Evolutionary conservation across 1,284 basidiomycete genomes (phyloP).

Genomic region (Tetrapyrgos nigripes): DNA sequence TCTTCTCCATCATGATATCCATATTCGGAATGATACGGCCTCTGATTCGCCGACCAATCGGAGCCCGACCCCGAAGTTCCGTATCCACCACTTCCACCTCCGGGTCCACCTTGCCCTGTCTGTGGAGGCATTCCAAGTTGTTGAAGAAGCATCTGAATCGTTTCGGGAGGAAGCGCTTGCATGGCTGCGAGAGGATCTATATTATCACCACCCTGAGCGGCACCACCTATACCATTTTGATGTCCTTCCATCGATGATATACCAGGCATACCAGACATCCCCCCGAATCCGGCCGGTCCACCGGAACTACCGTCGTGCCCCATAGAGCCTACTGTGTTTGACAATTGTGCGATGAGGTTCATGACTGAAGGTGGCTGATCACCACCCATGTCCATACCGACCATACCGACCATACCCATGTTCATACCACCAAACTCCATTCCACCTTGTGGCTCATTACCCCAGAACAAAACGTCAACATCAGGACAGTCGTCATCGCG

Average conservation of each 20-base stretch:
- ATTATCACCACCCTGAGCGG: conserved; percentile 32
- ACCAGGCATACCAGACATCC: conserved; percentile 17
- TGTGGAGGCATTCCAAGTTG: conserved; percentile 42
- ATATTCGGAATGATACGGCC: conserved; percentile 20
- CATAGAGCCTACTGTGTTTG: not conserved
- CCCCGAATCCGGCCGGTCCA: conserved; percentile 4
- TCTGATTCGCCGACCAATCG: conserved; percentile 13
- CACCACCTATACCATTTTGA: conserved; percentile 1
- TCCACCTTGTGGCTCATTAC: conserved; percentile 14
- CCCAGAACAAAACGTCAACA: conserved; percentile 49
- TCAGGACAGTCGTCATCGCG: conserved; percentile 71
- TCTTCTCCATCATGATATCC: conserved; percentile 20
- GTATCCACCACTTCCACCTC: not conserved
- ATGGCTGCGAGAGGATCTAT: conserved; percentile 47
- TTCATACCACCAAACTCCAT: not conserved
- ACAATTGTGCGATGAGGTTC: not conserved
- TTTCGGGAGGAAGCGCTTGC: conserved; percentile 56
- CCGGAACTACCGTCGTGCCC: conserved; percentile 2
- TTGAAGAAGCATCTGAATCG: conserved; percentile 68
- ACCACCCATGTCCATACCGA: not conserved
- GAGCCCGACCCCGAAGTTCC: not conserved
- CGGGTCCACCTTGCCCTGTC: not conserved
- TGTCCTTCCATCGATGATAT: conserved; percentile 5
- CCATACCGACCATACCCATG: not conserved
- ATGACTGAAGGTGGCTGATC: not conserved